Percentiles rank a stretch among this genome's conserved stretches.
Evolutionary conservation across 2,329 filamentous ascomycete genomes (phyloP).

Genomic region (Bipolaris victoriae): DNA sequence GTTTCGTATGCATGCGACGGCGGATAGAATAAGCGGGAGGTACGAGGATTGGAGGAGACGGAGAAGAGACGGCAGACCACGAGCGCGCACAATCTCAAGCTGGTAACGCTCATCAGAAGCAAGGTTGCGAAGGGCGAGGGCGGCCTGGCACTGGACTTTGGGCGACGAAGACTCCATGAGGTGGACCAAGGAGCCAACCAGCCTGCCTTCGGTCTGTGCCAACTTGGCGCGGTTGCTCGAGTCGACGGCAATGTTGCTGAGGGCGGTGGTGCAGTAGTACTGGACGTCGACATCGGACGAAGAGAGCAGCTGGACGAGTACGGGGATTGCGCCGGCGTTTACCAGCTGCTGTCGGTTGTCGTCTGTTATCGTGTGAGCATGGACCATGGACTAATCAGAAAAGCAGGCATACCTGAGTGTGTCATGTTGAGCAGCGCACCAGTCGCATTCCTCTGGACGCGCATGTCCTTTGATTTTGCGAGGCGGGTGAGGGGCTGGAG

Average conservation of each 20-base stretch:
- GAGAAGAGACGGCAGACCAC: constrained; percentile 83
- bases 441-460: constrained; percentile 95
- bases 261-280: constrained; percentile 97
- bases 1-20: constrained; percentile 97
- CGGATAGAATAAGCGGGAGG: constrained; percentile 91
- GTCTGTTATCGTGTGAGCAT: constrained; percentile 61
- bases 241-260: constrained; percentile 98
- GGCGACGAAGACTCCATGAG: constrained; percentile 93
- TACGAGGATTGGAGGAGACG: constrained; percentile 94
- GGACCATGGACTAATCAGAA: neutral
- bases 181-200: constrained; percentile 92
- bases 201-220: constrained; percentile 84
- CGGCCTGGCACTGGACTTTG: constrained; percentile 97
- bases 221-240: constrained; percentile 88
- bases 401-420: constrained; percentile 75
- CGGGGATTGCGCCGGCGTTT: constrained; percentile 95
- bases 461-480: constrained; percentile 98
- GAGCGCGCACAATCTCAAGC: constrained; percentile 91
- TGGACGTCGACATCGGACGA: constrained; percentile 96
- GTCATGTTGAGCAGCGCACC: constrained; percentile 98
- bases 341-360: constrained; percentile 98
- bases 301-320: constrained; percentile 91
- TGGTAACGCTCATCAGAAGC: constrained; percentile 99
- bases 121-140: constrained; percentile 88
- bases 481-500: constrained; percentile 87